A percentile compares a stretch with the other conserved stretches of the same genome.
Conservation (phyloP, 73 alveolate genomes). For the Urostyla sp. region DNA sequence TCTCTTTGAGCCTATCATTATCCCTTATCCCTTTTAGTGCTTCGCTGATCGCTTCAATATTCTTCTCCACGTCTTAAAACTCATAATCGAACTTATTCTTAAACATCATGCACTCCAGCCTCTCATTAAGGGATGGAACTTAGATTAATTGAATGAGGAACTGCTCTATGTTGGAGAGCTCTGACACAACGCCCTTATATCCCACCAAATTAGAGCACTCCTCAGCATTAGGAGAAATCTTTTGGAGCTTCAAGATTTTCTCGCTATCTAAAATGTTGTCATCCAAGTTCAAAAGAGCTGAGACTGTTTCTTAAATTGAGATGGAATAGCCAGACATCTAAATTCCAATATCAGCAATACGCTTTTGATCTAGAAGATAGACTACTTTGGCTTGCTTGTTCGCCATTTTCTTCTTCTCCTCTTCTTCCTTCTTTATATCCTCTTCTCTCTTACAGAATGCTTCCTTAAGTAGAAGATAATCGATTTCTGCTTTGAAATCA, state of each 20-base stretch:
- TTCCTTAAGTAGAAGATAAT: not conserved
- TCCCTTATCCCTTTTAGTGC: slow-evolving; percentile 23
- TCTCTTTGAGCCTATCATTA: slow-evolving; percentile 2
- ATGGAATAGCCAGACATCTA: not conserved
- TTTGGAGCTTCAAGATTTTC: not conserved
- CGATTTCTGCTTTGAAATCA: not conserved
- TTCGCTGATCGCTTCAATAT: not conserved
- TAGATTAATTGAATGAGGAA: not conserved
- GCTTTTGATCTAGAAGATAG: slow-evolving; percentile 21
- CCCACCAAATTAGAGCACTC: not conserved
- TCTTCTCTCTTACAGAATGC: slow-evolving; percentile 29
- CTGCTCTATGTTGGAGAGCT: slow-evolving; percentile 9
- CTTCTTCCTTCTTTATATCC: slow-evolving; percentile 23
- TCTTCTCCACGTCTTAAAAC: not conserved
- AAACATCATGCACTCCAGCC: slow-evolving; percentile 17
- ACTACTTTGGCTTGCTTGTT: not conserved
- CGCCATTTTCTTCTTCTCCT: slow-evolving; percentile 1
- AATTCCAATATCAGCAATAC: slow-evolving; percentile 27
- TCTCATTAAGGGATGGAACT: slow-evolving; percentile 13
- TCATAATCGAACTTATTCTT: slow-evolving; percentile 15
- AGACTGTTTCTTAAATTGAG: slow-evolving; percentile 1
- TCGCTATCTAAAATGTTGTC: slow-evolving; percentile 9
- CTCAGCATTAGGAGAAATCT: slow-evolving; percentile 2
- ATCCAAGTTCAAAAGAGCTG: not conserved
- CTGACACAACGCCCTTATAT: slow-evolving; percentile 8